Percentiles rank a stretch among this genome's conserved stretches.
phyloP scores from a whole-genome alignment of 306 rosid genomes.

The Rosa multiflora region DNA sequence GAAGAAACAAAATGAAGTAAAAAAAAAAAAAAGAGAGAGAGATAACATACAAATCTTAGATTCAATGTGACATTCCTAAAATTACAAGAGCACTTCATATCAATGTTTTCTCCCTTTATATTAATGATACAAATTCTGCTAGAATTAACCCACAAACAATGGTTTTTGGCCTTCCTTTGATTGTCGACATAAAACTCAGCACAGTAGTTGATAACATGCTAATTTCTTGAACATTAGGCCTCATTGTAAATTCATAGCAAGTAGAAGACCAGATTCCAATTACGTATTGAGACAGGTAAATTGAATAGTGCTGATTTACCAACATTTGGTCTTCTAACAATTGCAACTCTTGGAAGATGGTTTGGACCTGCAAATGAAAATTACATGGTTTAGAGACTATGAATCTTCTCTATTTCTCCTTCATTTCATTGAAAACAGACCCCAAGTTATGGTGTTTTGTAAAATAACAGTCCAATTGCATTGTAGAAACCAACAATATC shows the following conservation, averaged over 20 bases:
- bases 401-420: slow-evolving; percentile 14
- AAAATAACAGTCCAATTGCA: neutral
- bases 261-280: slow-evolving; percentile 22
- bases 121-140: too few relatives aligned
- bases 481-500: neutral
- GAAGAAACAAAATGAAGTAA: neutral
- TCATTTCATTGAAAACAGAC: slow-evolving; percentile 13
- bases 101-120: too few relatives aligned
- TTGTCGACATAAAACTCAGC: too few relatives aligned
- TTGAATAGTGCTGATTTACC: slow-evolving; percentile 94
- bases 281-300: slow-evolving; percentile 83
- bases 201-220: too few relatives aligned
- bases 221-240: too few relatives aligned
- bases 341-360: slow-evolving; percentile 80
- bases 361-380: slow-evolving; percentile 74
- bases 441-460: slow-evolving; percentile 20
- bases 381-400: slow-evolving; percentile 26
- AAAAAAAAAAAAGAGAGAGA: neutral
- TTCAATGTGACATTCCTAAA: too few relatives aligned
- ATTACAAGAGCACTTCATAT: too few relatives aligned
- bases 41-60: slow-evolving; percentile 2
- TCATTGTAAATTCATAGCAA: too few relatives aligned
- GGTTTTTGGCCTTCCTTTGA: too few relatives aligned
- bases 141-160: too few relatives aligned
- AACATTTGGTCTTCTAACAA: slow-evolving; percentile 95